phyloP scores from a whole-genome alignment of 306 rosid genomes.

The Cajanus cajan region DNA sequence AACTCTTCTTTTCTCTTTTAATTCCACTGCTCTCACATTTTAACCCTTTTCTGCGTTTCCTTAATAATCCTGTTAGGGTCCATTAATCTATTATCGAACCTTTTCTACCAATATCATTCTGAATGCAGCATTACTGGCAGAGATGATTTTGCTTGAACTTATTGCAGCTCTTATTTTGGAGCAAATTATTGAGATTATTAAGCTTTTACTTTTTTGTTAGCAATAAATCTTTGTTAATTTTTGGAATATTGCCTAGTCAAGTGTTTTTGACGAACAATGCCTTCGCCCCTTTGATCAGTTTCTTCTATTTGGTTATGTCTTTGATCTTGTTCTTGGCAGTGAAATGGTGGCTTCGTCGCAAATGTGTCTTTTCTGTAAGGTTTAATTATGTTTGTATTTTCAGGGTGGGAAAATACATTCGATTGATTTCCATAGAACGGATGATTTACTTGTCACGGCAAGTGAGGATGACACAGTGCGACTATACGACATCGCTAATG shows the following conservation, averaged over 20 bases:
- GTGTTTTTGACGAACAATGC: not conserved
- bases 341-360: not conserved
- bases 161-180: not conserved
- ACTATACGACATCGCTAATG: slow-evolving; percentile 83
- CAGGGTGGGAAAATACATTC: slow-evolving; percentile 89
- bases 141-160: not conserved
- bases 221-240: not conserved
- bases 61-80: not conserved
- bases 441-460: slow-evolving; percentile 83
- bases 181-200: not conserved
- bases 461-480: slow-evolving; percentile 94
- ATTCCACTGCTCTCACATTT: not conserved
- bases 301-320: not conserved
- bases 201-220: not conserved
- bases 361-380: not conserved
- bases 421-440: slow-evolving; percentile 87
- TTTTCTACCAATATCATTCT: not conserved
- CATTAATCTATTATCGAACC: not conserved
- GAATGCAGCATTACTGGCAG: not conserved
- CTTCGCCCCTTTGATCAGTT: not conserved
- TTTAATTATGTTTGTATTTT: not conserved
- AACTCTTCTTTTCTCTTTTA: not conserved
- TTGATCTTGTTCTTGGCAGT: slow-evolving; percentile 9
- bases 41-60: not conserved
- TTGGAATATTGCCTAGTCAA: not conserved